phyloP scores from a whole-genome alignment of 495 filamentous ascomycete genomes.

The Penicillium roqueforti region DNA sequence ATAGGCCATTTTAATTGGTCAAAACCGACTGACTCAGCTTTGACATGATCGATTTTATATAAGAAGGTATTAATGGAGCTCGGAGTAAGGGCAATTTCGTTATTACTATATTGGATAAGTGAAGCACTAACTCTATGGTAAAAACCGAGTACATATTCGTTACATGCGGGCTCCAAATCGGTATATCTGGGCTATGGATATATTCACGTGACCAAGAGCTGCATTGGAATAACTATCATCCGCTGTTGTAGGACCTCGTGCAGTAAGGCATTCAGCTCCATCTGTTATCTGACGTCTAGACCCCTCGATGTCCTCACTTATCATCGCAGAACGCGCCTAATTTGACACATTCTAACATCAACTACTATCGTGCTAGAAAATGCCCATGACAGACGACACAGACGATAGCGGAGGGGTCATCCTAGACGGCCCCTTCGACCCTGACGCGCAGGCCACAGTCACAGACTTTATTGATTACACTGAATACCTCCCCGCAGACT shows the following conservation, averaged over 20 bases:
- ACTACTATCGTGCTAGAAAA: conserved; percentile 8
- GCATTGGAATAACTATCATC: conserved; percentile 1
- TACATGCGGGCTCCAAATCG: too few species aligned
- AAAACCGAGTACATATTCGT: too few species aligned
- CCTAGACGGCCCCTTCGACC: conserved; percentile 58
- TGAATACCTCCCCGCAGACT: conserved; percentile 92
- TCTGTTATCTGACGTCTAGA: not conserved
- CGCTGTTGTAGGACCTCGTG: conserved; percentile 7
- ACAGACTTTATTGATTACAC: conserved; percentile 96
- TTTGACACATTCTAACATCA: too few species aligned
- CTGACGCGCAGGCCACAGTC: conserved; percentile 89
- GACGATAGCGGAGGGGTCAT: conserved; percentile 47
- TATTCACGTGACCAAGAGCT: not conserved
- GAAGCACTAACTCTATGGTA: too few species aligned
- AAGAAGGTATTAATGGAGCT: too few species aligned
- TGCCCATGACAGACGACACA: conserved; percentile 35
- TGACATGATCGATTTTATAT: too few species aligned
- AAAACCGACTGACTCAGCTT: too few species aligned
- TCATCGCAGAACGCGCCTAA: not conserved
- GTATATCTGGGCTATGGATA: not conserved
- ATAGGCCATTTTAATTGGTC: too few species aligned
- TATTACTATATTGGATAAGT: too few species aligned
- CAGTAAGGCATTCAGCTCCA: conserved; percentile 1
- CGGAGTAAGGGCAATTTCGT: too few species aligned
- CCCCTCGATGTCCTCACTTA: not conserved